Conservation (phyloP, 768 basidiomycete genomes). For the Mycena rosella region DNA sequence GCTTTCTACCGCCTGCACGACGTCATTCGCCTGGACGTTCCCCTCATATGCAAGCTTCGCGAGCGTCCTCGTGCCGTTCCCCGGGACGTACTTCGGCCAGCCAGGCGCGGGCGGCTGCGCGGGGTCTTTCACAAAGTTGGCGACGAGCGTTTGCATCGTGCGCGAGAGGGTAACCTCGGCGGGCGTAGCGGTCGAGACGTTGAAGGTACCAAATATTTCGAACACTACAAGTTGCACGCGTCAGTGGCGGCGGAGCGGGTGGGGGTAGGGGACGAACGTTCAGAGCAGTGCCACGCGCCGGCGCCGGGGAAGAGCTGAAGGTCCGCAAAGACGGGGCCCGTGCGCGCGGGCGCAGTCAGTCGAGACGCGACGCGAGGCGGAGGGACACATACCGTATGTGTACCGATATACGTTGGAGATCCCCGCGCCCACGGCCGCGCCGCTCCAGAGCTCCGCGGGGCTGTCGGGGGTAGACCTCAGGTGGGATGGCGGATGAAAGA, state of each 20-base stretch:
- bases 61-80: constrained; percentile 28
- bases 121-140: constrained; percentile 40
- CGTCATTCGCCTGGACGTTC: constrained; percentile 33
- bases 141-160: constrained; percentile 37
- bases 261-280: constrained; percentile 10
- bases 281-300: constrained; percentile 40
- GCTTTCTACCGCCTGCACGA: constrained; percentile 32
- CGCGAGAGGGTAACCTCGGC: constrained; percentile 38
- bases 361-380: neutral
- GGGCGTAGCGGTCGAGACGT: constrained; percentile 38
- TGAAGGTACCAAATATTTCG: constrained; percentile 44
- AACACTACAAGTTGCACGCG: no score
- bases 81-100: constrained; percentile 38
- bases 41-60: constrained; percentile 39
- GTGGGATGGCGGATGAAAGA: neutral
- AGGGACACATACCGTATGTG: neutral
- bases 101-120: constrained; percentile 29
- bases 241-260: no score
- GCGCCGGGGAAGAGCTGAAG: constrained; percentile 40
- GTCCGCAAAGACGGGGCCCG: constrained; percentile 33
- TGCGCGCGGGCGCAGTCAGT: neutral
- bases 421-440: neutral
- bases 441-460: constrained; percentile 1
- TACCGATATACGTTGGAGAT: neutral
- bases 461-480: no score